Evolutionary conservation across 1,284 basidiomycete genomes (phyloP).

Genomic region (Apiotrichum sp.): DNA sequence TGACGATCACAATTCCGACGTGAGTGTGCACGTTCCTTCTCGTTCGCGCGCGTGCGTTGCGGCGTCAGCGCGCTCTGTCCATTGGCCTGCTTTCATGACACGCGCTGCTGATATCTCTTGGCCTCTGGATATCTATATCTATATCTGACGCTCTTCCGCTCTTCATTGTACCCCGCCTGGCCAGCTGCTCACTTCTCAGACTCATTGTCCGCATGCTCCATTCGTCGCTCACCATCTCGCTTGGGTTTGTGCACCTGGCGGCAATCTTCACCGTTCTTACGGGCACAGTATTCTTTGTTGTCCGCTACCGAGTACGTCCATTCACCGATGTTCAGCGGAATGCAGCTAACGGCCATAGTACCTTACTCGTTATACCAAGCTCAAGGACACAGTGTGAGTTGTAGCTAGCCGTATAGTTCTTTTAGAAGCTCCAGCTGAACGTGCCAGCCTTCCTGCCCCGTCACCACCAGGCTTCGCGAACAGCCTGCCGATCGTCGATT

Average conservation of each 20-base stretch:
- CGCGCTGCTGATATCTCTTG: not conserved
- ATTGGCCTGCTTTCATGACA: not conserved
- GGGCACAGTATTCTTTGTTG: conserved; percentile 70
- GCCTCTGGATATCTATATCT: too few species aligned
- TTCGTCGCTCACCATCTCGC: conserved; percentile 79
- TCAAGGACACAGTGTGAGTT: conserved; percentile 69
- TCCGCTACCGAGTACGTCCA: conserved; percentile 73
- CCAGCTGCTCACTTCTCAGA: conserved; percentile 47
- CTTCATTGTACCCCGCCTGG: too few species aligned
- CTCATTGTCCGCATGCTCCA: conserved; percentile 59
- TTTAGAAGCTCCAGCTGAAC: not conserved
- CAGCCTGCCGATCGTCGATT: conserved; percentile 21
- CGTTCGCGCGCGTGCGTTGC: not conserved
- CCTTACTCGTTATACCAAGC: conserved; percentile 55
- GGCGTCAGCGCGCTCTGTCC: not conserved
- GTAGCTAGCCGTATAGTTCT: conserved; percentile 5
- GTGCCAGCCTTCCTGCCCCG: conserved; percentile 25
- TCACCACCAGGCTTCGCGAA: conserved; percentile 32
- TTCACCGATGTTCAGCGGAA: conserved; percentile 48
- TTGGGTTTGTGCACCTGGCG: conserved; percentile 82
- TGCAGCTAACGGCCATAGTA: conserved; percentile 27
- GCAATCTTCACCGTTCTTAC: conserved; percentile 63
- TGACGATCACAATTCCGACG: conserved; percentile 71
- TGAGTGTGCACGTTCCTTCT: conserved; percentile 24
- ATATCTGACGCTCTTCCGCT: too few species aligned